phyloP scores from a whole-genome alignment of 768 basidiomycete genomes.

The Suillus luteus region DNA sequence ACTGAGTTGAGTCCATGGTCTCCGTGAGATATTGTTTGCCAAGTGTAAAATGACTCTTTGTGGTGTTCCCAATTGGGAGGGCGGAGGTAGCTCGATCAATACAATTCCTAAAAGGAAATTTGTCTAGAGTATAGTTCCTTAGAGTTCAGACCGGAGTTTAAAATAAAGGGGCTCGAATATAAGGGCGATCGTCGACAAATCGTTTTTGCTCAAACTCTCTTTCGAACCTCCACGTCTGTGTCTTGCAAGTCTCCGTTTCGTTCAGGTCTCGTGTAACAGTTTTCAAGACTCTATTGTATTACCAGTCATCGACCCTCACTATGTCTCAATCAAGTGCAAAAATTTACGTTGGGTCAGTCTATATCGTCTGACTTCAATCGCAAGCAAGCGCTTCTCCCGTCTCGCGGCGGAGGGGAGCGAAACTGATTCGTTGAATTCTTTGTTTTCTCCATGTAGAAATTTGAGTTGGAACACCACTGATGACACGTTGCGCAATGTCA shows the following conservation, averaged over 20 bases:
- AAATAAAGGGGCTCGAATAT: constrained; percentile 45
- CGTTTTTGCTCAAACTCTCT: constrained; percentile 37
- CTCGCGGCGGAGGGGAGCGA: constrained; percentile 43
- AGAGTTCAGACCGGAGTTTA: constrained; percentile 51
- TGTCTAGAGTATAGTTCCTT: constrained; percentile 24
- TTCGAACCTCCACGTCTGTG: constrained; percentile 52
- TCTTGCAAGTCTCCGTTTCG: constrained; percentile 56
- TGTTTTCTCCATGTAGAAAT: constrained; percentile 68
- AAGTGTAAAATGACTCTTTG: constrained; percentile 7
- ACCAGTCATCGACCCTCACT: constrained; percentile 32
- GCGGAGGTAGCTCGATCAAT: constrained; percentile 25
- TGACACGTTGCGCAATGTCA: constrained; percentile 86
- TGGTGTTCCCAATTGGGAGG: background rate
- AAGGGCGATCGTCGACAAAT: constrained; percentile 38
- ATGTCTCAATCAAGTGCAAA: constrained; percentile 48
- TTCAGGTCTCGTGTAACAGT: constrained; percentile 55
- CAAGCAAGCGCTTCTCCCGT: constrained; percentile 47
- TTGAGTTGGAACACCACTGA: constrained; percentile 96
- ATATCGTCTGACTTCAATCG: constrained; percentile 46
- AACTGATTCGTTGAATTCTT: constrained; percentile 57
- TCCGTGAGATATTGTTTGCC: background rate
- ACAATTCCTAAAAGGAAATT: constrained; percentile 22
- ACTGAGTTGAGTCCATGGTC: background rate
- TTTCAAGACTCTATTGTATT: constrained; percentile 55
- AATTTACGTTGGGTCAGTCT: constrained; percentile 95